These are phyloP conservation scores for Psilocybe azurescens DNA, from an alignment of 768 basidiomycete genomes.

Conservation along the genomic window DNA sequence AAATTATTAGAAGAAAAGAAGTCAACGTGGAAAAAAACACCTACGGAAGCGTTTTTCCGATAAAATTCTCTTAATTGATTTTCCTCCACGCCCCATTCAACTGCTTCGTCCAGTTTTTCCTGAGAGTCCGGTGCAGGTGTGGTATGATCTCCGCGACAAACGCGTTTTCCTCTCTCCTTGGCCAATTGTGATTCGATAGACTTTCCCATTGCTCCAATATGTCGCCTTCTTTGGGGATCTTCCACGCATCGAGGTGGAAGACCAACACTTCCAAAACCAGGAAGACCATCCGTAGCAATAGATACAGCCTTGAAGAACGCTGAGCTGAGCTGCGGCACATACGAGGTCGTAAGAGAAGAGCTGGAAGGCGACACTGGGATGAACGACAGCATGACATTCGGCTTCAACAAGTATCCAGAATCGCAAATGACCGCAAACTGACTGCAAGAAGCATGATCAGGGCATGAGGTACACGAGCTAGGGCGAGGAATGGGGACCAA, in stretches of 20 bases:
- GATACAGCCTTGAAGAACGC: slow-evolving; percentile 45
- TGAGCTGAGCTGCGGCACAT: slow-evolving; percentile 34
- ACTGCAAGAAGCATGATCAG: slow-evolving; percentile 68
- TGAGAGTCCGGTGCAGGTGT: slow-evolving; percentile 45
- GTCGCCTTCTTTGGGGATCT: slow-evolving; percentile 75
- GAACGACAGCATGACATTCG: slow-evolving; percentile 62
- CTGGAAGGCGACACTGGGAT: slow-evolving; percentile 45
- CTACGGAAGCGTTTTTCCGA: slow-evolving; percentile 61
- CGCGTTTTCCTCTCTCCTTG: slow-evolving; percentile 63
- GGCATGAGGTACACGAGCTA: slow-evolving; percentile 73
- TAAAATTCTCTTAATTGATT: slow-evolving; percentile 59
- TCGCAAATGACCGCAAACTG: slow-evolving; percentile 67
- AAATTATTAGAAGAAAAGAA: slow-evolving; percentile 16
- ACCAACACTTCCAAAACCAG: slow-evolving; percentile 77
- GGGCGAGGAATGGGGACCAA: slow-evolving; percentile 62
- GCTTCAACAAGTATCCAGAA: slow-evolving; percentile 65
- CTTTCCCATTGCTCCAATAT: slow-evolving; percentile 78
- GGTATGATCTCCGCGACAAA: slow-evolving; percentile 63
- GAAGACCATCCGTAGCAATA: slow-evolving; percentile 65
- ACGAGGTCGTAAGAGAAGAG: slow-evolving; percentile 44
- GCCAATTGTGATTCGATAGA: slow-evolving; percentile 69
- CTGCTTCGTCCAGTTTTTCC: slow-evolving; percentile 64
- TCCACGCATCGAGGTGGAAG: slow-evolving; percentile 78
- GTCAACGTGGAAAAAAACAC: slow-evolving; percentile 25
- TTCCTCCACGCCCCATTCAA: slow-evolving; percentile 76